A percentile compares a stretch with the other conserved stretches of the same genome.
Conservation (phyloP, 352 stramenopile genomes). For the Phytophthora boehmeriae region DNA sequence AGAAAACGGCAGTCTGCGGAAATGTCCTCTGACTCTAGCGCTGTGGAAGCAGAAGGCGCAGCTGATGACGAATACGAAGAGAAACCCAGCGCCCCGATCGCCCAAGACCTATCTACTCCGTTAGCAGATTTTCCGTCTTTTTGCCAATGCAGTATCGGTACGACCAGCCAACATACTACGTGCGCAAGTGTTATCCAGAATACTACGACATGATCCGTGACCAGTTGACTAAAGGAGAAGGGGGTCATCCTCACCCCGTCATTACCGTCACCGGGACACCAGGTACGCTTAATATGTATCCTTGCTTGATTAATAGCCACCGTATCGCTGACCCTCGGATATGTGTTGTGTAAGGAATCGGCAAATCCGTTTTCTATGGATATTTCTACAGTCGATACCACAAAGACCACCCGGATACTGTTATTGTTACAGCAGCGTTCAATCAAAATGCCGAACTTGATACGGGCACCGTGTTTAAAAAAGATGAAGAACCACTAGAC, state of each 20-base stretch:
- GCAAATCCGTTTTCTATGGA: constrained; percentile 14
- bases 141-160: not conserved
- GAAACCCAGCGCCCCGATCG: too few species aligned
- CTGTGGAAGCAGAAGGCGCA: too few species aligned
- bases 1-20: too few species aligned
- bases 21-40: too few species aligned
- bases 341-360: constrained; percentile 5
- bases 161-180: not conserved
- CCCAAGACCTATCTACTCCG: too few species aligned
- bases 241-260: too few species aligned
- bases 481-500: too few species aligned
- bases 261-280: not conserved
- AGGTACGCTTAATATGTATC: not conserved
- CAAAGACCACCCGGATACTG: not conserved
- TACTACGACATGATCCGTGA: not conserved
- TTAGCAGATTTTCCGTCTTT: too few species aligned
- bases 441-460: not conserved
- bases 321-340: not conserved
- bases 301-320: not conserved
- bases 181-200: not conserved
- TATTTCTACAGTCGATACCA: constrained; percentile 14
- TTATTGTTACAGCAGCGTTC: constrained; percentile 3
- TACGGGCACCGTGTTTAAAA: not conserved
- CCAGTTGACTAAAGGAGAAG: not conserved
- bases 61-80: too few species aligned